A percentile compares a stretch with the other conserved stretches of the same genome.
phyloP scores from a whole-genome alignment of 495 filamentous ascomycete genomes.

The Bombardia bombarda region DNA sequence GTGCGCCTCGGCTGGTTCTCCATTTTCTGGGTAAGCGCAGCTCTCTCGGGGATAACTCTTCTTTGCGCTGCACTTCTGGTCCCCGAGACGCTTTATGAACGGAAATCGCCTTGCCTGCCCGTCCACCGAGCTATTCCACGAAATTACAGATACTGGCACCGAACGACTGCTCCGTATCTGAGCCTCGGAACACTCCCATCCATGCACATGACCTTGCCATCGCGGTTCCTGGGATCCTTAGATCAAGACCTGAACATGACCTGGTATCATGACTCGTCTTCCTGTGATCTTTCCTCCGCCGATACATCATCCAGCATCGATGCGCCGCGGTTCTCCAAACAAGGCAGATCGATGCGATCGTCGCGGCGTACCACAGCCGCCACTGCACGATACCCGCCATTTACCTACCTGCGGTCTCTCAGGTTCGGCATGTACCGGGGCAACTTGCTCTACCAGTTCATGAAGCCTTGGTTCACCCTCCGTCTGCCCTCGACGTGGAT shows the following conservation, averaged over 20 bases:
- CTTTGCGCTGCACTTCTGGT: conserved; percentile 37
- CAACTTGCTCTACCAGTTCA: conserved; percentile 13
- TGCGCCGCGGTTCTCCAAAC: conserved; percentile 2
- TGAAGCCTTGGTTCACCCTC: conserved; percentile 19
- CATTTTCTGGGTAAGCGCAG: conserved; percentile 38
- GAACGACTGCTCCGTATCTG: conserved; percentile 10
- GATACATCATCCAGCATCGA: not conserved
- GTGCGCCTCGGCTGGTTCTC: conserved; percentile 32
- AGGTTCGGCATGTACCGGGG: conserved; percentile 11
- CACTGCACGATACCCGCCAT: conserved; percentile 2
- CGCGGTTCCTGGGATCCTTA: conserved; percentile 11
- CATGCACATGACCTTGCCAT: conserved; percentile 18
- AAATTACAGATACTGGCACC: conserved; percentile 7
- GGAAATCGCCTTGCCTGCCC: conserved; percentile 9
- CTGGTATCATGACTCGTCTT: conserved; percentile 13
- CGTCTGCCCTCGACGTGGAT: conserved; percentile 18
- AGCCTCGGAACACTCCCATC: conserved; percentile 17
- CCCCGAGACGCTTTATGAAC: conserved; percentile 49
- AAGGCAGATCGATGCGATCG: conserved; percentile 3
- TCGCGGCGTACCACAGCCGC: conserved; percentile 1
- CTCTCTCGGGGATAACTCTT: conserved; percentile 19
- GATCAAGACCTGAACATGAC: conserved; percentile 5
- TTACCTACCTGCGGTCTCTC: conserved; percentile 16
- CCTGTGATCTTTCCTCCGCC: conserved; percentile 8
- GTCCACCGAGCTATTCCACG: conserved; percentile 12